phyloP scores from a whole-genome alignment of 2,329 filamentous ascomycete genomes.

The Colletotrichum echinochloae region DNA sequence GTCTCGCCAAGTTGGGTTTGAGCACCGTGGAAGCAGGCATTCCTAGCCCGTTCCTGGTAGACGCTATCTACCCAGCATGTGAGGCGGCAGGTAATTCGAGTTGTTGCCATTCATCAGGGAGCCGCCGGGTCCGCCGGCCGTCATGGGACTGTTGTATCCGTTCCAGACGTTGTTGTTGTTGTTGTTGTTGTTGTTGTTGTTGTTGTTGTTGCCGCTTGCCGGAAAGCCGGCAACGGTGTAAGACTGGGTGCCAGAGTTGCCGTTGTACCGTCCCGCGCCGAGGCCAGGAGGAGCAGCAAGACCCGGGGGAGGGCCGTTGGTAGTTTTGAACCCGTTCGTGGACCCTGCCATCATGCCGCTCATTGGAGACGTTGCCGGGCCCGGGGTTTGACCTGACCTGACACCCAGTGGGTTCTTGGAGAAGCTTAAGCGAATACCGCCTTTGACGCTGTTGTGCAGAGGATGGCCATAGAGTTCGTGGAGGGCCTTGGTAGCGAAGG shows the following conservation, averaged over 20 bases:
- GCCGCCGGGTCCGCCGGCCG: conserved; percentile 42
- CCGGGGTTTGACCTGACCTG: conserved; percentile 77
- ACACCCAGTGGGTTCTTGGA: conserved; percentile 98
- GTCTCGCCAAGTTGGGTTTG: conserved; percentile 8
- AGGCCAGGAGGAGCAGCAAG: conserved; percentile 81
- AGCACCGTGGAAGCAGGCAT: background rate
- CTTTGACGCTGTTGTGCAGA: conserved; percentile 92
- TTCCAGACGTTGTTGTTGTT: conserved; percentile 42
- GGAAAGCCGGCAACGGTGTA: conserved; percentile 41
- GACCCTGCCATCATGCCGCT: conserved; percentile 67
- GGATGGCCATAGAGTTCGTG: conserved; percentile 89
- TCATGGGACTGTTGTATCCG: conserved; percentile 38
- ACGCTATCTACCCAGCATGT: conserved; percentile 51
- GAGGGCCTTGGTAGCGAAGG: conserved; percentile 90
- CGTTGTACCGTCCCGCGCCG: conserved; percentile 49
- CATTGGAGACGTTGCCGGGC: conserved; percentile 61
- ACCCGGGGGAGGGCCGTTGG: conserved; percentile 84
- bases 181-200: too few species aligned
- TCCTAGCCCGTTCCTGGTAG: background rate
- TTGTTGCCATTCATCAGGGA: conserved; percentile 42
- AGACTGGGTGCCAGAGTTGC: conserved; percentile 31
- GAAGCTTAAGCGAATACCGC: conserved; percentile 94
- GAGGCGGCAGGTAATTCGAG: conserved; percentile 47
- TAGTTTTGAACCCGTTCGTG: conserved; percentile 73
- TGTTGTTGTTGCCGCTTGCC: conserved; percentile 42